Evolutionary conservation across 2,329 filamentous ascomycete genomes (phyloP), one percentile per base, ranked within the genome.

Genomic region (Mycocentrospora acerina): DNA sequence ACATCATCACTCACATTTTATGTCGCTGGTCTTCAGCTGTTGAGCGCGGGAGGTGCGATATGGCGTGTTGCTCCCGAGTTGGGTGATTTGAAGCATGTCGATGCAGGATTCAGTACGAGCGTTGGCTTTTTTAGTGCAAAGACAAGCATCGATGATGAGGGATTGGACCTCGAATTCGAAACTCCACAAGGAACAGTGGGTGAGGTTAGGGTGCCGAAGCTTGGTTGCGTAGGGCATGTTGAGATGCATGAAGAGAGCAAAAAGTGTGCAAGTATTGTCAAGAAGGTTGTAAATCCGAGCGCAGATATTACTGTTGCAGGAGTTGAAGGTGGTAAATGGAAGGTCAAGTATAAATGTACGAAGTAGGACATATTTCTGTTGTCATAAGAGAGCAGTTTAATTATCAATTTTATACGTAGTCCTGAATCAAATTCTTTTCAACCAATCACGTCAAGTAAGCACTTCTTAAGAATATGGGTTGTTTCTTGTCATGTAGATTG

Each of bases 1-100:
- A 74, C 73, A 1, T 64, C 60, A 2, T 67, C 68, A 0, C 48
- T 77, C 29, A 73, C 69, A 3, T 59, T 65, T 46, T 66, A 69
- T 38, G 60, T 67, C 1, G 72, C 71, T 1, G 72, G 68, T 0
- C 46, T 77, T 17, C 67, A 68, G 37, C 46, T 72, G 6, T 49
- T 62, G 2, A 68, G 55, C 4, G 57, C 65, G 0, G 65, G 60
- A 4, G 69, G 70, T 1, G 51, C 42, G 32, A 65, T 52, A 2
- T 73, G 69, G 69, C 37, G 47, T 1, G 58, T 70, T 37, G 57
- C 57, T 3, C 70, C 70, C 5, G 50, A 52, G 10, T 54, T 67
- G 2, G 68, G 67, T 0, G 59, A 68, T 32, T 37, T 72, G 39
- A 63, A 55, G 32, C 37, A 41, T 34, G 62, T 62, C 4, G 59